Conservation (phyloP, 345 rosid genomes). For the Melaleuca alternifolia region DNA sequence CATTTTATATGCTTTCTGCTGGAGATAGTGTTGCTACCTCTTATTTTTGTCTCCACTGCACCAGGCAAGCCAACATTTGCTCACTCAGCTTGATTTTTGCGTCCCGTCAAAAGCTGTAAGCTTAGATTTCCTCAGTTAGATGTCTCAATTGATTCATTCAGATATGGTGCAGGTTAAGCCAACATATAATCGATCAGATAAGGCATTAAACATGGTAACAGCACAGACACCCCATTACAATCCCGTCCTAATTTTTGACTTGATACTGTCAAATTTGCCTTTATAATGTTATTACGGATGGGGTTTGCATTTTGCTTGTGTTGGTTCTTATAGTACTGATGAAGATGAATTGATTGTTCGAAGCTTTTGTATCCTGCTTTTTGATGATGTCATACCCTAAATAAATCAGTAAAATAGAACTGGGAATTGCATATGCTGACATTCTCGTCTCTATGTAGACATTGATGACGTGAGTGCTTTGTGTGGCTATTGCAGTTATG, state of each 20-base stretch:
- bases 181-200: not conserved
- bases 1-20: not conserved
- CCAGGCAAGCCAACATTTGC: not conserved
- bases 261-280: not conserved
- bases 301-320: not conserved
- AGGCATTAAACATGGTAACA: not conserved
- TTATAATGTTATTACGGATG: not conserved
- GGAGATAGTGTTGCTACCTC: not conserved
- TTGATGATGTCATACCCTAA: not conserved
- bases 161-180: not conserved
- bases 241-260: not conserved
- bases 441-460: not conserved
- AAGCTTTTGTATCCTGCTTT: not conserved
- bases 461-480: not conserved
- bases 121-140: not conserved
- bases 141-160: not conserved
- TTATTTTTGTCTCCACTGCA: not conserved
- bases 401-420: not conserved
- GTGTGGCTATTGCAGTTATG: conserved; percentile 49
- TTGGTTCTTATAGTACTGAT: not conserved
- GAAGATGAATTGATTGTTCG: not conserved
- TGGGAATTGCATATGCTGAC: not conserved
- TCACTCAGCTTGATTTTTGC: not conserved
- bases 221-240: not conserved
- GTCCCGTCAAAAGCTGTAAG: not conserved